Base-by-base conservation (phyloP, 495 filamentous ascomycete species). In the Aspergillus coremiiformis region DNA sequence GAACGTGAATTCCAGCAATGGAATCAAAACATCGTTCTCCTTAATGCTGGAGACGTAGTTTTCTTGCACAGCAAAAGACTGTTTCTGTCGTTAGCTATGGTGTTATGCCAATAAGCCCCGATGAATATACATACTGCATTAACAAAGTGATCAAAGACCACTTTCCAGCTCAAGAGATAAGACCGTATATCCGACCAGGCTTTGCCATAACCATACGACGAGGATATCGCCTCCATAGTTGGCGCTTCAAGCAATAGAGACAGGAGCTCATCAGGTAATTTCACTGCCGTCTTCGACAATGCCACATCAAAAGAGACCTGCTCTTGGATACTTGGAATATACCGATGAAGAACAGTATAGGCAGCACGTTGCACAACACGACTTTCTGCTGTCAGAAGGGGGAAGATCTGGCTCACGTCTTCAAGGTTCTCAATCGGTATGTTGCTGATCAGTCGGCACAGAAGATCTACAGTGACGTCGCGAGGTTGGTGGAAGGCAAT, bases 141-240 rank as follows among this genome's bases (percentile, higher is more conserved):
- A 44, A 77, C 71, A 63, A 93, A 93, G 52, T 90, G 86, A 58
- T 93, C 90, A 61, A 95, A 96, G 3, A 95, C 80, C 12, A 97
- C 70, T 51, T 89, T 80, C 93, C 93, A 97, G 35, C 90, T 86
- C 23, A 95, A 70, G n/a, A 97, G 76, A 63, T 96, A 99, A 5
- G 84, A 82, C 43, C 87, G 76, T 57, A 78, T 46, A 54, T 70
- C 48, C 5, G 68, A 64, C 73, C 71, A 75, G 37, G 62, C 64
- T 43, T 66, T 69, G 24, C 70, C 68, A 46, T 73, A 66, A 15
- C 63, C 66, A 22, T 60, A 65, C 0, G 62, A 54, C 19, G 67
- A 46, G 61, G 83, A 70, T 68, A 94, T 67, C 42, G 67, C 64
- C 8, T 70, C 60, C 52, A 70, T 60, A 8, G 69, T 64, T 6